These are phyloP conservation scores for Pleurotus tuoliensis DNA, from an alignment of 768 basidiomycete species.

Conservation along the genomic window DNA sequence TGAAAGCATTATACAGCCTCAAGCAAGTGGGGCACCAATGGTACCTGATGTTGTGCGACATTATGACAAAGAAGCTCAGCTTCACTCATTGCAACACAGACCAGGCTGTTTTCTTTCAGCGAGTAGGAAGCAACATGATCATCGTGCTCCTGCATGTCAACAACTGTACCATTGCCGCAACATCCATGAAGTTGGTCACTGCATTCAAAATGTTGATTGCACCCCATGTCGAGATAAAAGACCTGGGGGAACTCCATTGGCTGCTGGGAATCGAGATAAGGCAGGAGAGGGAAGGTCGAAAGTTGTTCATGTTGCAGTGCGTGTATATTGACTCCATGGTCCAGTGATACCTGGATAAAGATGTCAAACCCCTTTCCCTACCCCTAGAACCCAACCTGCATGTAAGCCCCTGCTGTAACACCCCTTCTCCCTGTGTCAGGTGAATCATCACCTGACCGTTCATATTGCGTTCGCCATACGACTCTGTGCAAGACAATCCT, in stretches of 20 bases:
- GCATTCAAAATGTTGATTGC: slow-evolving; percentile 2
- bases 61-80: slow-evolving; percentile 3
- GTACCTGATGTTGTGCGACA: slow-evolving; percentile 10
- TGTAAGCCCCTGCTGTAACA: no score
- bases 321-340: slow-evolving; percentile 27
- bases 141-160: slow-evolving; percentile 18
- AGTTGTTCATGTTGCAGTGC: slow-evolving; percentile 23
- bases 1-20: slow-evolving; percentile 11
- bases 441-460: no score
- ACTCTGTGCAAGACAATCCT: no score
- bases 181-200: slow-evolving; percentile 7
- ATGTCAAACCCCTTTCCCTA: slow-evolving; percentile 20
- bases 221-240: not conserved
- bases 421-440: no score
- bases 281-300: slow-evolving; percentile 11
- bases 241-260: slow-evolving; percentile 12
- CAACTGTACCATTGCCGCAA: slow-evolving; percentile 18
- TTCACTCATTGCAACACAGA: slow-evolving; percentile 15
- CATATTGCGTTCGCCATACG: no score
- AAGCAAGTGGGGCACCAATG: slow-evolving; percentile 12
- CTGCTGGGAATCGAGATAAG: slow-evolving; percentile 15
- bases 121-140: slow-evolving; percentile 9
- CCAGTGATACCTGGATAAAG: slow-evolving; percentile 19
- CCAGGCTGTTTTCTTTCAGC: slow-evolving; percentile 15
- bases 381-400: slow-evolving; percentile 23